Percentiles rank a stretch among this genome's conserved stretches.
Evolutionary conservation across 352 stramenopile species (phyloP).

Genomic region (Achlya hypogyna): DNA sequence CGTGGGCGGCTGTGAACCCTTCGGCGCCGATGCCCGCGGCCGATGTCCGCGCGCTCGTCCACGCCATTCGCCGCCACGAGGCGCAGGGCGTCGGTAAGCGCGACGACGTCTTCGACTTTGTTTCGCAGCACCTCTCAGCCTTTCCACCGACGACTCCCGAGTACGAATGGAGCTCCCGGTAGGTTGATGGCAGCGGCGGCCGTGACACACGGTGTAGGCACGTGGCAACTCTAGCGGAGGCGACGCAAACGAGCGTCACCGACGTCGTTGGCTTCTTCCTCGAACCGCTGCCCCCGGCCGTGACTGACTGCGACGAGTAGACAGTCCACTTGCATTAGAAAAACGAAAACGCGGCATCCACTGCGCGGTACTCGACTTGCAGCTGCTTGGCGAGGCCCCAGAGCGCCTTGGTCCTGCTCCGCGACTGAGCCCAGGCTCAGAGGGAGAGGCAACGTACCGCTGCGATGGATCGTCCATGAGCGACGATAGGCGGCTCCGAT

Average conservation of each 20-base stretch:
- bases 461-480: slow-evolving; percentile 5
- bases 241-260: not conserved
- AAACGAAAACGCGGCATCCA: slow-evolving; percentile 16
- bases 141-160: not conserved
- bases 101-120: slow-evolving; percentile 18
- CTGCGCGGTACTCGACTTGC: slow-evolving; percentile 6
- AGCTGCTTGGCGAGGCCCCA: slow-evolving; percentile 4
- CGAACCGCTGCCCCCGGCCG: not conserved
- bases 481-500: not conserved
- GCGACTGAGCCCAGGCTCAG: not conserved
- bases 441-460: not conserved
- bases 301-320: no score
- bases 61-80: slow-evolving; percentile 4
- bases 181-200: not conserved
- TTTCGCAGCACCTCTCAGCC: not conserved
- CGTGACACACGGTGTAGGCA: slow-evolving; percentile 1
- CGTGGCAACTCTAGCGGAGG: not conserved
- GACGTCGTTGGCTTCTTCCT: not conserved
- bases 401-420: slow-evolving; percentile 6
- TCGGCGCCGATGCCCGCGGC: not conserved
- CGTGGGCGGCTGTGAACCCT: not conserved
- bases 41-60: slow-evolving; percentile 3
- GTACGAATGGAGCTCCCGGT: slow-evolving; percentile 10
- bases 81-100: not conserved
- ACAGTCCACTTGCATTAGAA: no score